phyloP scores from a whole-genome alignment of 2,329 filamentous ascomycete genomes.

The Exophiala xenobiotica region DNA sequence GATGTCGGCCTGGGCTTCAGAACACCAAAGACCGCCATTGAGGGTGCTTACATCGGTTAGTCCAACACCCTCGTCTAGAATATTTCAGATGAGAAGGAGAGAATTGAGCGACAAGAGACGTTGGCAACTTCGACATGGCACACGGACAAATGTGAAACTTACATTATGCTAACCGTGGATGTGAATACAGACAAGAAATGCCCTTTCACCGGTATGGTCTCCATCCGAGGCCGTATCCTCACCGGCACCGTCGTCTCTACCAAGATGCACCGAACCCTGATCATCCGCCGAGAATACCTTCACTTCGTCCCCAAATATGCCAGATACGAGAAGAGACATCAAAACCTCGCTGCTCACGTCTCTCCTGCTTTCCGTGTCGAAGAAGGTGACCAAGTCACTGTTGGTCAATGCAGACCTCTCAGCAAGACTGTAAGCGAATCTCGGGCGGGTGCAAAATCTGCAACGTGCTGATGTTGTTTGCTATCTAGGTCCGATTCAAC shows the following conservation, averaged over 20 bases:
- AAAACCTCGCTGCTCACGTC: conserved; percentile 99
- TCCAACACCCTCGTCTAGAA: too few relatives aligned
- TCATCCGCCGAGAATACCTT: conserved; percentile 99
- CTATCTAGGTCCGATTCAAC: conserved; percentile 98
- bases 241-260: conserved; percentile 98
- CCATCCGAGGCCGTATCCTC: conserved; percentile 99
- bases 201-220: conserved; percentile 98
- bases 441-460: too few relatives aligned
- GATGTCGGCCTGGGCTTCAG: conserved; percentile 99
- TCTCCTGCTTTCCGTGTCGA: conserved; percentile 99
- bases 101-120: too few relatives aligned
- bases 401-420: conserved; percentile 98
- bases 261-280: conserved; percentile 99
- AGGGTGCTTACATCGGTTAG: conserved; percentile 98
- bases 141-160: background rate
- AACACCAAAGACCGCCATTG: conserved; percentile 97
- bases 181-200: conserved; percentile 91
- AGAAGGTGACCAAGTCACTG: conserved; percentile 98
- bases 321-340: conserved; percentile 99
- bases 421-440: conserved; percentile 99
- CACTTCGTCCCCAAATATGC: conserved; percentile 99
- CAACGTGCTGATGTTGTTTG: too few relatives aligned
- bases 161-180: conserved; percentile 30
- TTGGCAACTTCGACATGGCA: background rate
- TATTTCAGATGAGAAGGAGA: too few relatives aligned